A percentile compares a stretch with the other conserved stretches of the same genome.
phyloP scores from a whole-genome alignment of 75 land plant genomes.

The Picea sitchensis region DNA sequence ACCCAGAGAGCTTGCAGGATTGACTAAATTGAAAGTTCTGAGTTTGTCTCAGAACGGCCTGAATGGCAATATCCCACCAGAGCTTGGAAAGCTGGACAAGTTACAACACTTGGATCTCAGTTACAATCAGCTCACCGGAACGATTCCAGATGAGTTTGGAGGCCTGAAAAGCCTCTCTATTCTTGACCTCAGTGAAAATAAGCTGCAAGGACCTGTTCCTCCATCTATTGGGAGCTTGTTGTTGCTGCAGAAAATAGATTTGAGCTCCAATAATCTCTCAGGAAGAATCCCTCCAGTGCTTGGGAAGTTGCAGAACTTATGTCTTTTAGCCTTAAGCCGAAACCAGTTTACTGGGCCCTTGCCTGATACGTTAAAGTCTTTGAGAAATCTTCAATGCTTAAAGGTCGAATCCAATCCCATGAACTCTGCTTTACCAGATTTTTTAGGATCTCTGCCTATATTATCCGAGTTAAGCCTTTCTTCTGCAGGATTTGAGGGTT shows the following conservation, averaged over 20 bases:
- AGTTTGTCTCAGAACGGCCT: conserved; percentile 53
- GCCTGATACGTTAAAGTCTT: conserved; percentile 12
- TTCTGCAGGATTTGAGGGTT: background rate
- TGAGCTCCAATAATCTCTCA: conserved; percentile 21
- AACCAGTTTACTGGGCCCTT: conserved; percentile 20
- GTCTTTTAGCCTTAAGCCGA: conserved; percentile 14
- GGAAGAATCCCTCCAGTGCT: conserved; percentile 27
- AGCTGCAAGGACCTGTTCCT: conserved; percentile 20
- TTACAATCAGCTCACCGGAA: conserved; percentile 33
- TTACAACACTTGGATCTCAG: conserved; percentile 61
- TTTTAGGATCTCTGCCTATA: background rate
- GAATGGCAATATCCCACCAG: conserved; percentile 36
- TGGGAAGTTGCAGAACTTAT: conserved; percentile 16
- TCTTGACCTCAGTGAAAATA: conserved; percentile 26
- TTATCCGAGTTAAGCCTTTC: conserved; percentile 12
- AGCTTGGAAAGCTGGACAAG: conserved; percentile 30
- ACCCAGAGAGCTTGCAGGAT: conserved; percentile 24
- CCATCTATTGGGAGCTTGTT: conserved; percentile 6
- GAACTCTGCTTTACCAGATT: conserved; percentile 4
- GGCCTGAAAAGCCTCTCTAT: conserved; percentile 13
- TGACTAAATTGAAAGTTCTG: conserved; percentile 25
- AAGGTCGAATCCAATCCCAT: conserved; percentile 13
- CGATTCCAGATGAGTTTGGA: conserved; percentile 10
- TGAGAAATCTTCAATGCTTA: conserved; percentile 13
- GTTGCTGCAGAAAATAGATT: conserved; percentile 18